Base-by-base conservation (phyloP, 2,329 filamentous ascomycete species). In the Nannizzia gypsea region DNA sequence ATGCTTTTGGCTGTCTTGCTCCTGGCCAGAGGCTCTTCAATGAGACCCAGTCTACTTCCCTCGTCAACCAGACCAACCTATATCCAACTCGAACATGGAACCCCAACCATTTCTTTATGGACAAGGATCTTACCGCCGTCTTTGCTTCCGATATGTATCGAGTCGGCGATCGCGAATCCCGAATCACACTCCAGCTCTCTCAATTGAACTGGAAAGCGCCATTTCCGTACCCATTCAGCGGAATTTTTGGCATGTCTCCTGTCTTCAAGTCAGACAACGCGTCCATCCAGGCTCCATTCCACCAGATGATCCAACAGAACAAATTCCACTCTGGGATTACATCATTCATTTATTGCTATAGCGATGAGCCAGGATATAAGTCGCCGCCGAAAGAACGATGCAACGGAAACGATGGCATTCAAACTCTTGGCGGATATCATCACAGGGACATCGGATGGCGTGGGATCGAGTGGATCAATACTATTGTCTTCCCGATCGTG, bases 301-400 rank as follows among this genome's bases (percentile, higher is more conserved):
- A 63, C 26, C 62, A 64, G 56, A 54, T 64, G 62, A n/a, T 59
- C 31, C 13, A 59, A 50, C 34, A 62, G 57, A 17, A 54, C 11
- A 48, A 62, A 50, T 62, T 56, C 60, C 22, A 42, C 56, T 54
- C 61, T 50, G 36, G 52, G 42, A 15, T 58, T 48, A 52, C 54
- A 3, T 62, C 64, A 26, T 64, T 64, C 54, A 59, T 64, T 31
- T 65, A 64, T 31, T 65, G 64, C 61, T 65, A 64, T 34, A 59
- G 64, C 8, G 62, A 64, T 46, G 62, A 62, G 11, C 28, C 58
- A 20, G 64, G 65, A 17, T 50, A 26, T 15, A 55, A 44, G 11
- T 54, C 42, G 22, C 59, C 59, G 1, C n/a, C 54, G 20, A 65
- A 64, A 48, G 55, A 40, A 11, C 61, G 56, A 9, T 65, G 64